Evolutionary conservation across 371 early-diverging fungal genomes (phyloP).

Genomic region (Circinella umbellata): DNA sequence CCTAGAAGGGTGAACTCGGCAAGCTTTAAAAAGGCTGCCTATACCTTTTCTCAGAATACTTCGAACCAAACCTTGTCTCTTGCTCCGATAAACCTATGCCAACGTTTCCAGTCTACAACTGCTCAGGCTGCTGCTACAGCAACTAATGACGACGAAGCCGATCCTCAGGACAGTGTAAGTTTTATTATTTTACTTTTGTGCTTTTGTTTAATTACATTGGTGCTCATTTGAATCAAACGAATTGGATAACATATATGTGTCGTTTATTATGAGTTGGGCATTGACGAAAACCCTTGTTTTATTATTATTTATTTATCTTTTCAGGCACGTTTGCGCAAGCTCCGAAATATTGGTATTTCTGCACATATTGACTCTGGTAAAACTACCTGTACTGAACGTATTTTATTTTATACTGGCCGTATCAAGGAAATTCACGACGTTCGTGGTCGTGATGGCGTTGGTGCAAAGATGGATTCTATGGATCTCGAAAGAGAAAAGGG

Average conservation of each 20-base stretch:
- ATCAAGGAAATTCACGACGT: constrained; percentile 98
- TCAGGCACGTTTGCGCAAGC: constrained; percentile 59
- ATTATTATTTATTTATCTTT: constrained; percentile 3
- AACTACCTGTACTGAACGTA: constrained; percentile 97
- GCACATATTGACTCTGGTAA: constrained; percentile 99
- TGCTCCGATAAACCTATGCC: constrained; percentile 35
- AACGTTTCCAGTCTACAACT: constrained; percentile 45
- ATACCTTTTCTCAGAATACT: constrained; percentile 26
- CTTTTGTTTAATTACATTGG: background rate
- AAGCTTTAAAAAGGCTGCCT: constrained; percentile 33
- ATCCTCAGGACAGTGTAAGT: constrained; percentile 47
- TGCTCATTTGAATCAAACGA: background rate
- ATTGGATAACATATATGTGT: too few species aligned
- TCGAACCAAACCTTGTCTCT: constrained; percentile 38
- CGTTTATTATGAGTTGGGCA: too few species aligned
- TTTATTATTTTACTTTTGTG: background rate
- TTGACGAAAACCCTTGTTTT: too few species aligned
- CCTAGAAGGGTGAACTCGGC: constrained; percentile 36
- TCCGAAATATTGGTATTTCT: constrained; percentile 98
- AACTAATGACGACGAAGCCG: constrained; percentile 28
- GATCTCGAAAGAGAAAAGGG: constrained; percentile 97
- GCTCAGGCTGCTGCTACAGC: constrained; percentile 16
- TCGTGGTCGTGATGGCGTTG: constrained; percentile 95
- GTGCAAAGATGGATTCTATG: constrained; percentile 99
- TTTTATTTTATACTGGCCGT: constrained; percentile 94